Base-by-base conservation (phyloP, 257 asterid genomes). In the Solanum verrucosum region DNA sequence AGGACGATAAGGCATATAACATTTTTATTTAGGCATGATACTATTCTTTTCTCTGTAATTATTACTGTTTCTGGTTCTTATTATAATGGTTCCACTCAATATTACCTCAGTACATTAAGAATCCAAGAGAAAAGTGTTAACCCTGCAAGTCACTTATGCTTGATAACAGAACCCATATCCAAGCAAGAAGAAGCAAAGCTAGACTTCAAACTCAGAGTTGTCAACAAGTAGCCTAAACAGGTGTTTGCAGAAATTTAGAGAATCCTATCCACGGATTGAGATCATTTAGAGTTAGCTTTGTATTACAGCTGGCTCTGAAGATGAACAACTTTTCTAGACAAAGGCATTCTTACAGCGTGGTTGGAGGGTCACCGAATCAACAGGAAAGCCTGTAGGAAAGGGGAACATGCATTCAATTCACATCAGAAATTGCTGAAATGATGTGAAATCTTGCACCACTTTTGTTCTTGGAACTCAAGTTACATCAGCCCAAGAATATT, bases 1-100 rank as follows among this genome's bases (percentile, higher is more conserved):
- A 67, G 97, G 93, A 25, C 90, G 96, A n/a, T 93, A 84, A 79
- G 21, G 33, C 44, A 31, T 31, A 29, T 81, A 15, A 49, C 12
- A 29, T 49, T 18, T 49, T 82, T 29, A 49, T 49, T 29, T 29
- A 31, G 86, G 12, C 42, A 16, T 82, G 20, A 31, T 29, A 3
- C 11, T 49, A 31, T 82, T 82, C 29, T 14, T 29, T 77, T 40
- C 60, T 40, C 14, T 49, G 31, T 49, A 49, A 49, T 20, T 49
- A 31, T 27, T 46, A 44, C 27, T 79, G 40, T 31, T 29, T 78
- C 84, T 78, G 63, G 46, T 42, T 78, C 63, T 44, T 77, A 27
- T 79, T 37, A 35, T 8, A 25, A 44, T 25, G 38, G 37, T 79
- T 79, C 65, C 35, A n/a, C 60, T 38, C 35, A 23, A 13, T 38